Conservation (phyloP, 75 land plant genomes). For the Pinus albicaulis region DNA sequence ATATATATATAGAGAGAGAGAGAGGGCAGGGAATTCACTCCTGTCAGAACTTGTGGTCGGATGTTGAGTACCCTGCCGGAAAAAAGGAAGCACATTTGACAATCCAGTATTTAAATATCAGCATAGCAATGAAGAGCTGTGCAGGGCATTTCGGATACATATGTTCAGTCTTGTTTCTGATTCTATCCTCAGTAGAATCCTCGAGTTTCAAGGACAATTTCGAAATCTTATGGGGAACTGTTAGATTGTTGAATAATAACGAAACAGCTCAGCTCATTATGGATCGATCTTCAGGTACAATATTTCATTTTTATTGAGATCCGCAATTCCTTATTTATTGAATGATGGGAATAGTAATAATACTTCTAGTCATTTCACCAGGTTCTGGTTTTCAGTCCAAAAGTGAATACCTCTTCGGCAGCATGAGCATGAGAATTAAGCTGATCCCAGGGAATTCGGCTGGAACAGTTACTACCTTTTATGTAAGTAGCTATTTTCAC, state of each 20-base stretch:
- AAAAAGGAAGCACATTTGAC: background rate
- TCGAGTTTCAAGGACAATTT: background rate
- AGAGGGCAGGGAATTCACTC: no score
- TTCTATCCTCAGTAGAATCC: background rate
- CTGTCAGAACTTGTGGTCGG: no score
- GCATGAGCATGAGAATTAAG: constrained; percentile 22
- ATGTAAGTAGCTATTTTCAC: constrained; percentile 28
- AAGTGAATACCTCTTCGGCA: constrained; percentile 38
- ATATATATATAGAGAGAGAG: no score
- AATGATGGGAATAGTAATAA: no score
- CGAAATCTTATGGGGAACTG: no score
- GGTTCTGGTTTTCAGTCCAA: constrained; percentile 62
- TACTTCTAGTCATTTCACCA: constrained; percentile 4
- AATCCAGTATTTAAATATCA: background rate
- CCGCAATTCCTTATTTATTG: background rate
- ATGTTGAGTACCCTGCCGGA: no score
- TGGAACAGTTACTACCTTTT: constrained; percentile 44
- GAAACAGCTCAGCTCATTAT: background rate
- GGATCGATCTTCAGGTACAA: background rate
- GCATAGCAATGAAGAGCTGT: background rate
- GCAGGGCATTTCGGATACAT: background rate
- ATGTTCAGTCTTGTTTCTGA: background rate
- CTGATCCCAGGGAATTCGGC: no score
- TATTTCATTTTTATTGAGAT: background rate
- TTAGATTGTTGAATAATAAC: background rate